These are phyloP conservation scores for Backusella tarrabulga DNA, from an alignment of 192 early-diverging fungal genomes.

Conservation along the genomic window DNA sequence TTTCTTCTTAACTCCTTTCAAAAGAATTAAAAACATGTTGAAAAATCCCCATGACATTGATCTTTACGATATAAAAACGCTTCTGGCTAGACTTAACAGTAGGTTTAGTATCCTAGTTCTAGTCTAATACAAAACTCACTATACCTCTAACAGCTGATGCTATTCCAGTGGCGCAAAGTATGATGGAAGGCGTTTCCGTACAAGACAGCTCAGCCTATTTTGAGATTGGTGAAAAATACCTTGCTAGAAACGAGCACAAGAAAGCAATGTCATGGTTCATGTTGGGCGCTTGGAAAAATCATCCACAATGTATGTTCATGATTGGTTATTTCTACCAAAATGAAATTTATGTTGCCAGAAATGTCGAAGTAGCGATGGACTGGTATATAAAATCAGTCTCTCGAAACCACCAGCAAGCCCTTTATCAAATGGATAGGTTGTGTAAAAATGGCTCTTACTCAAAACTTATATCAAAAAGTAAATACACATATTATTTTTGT, in stretches of 20 bases:
- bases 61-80: background rate
- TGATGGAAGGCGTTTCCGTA: background rate
- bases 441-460: background rate
- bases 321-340: background rate
- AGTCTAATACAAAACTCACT: background rate
- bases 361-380: background rate
- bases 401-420: background rate
- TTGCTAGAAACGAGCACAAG: background rate
- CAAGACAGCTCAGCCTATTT: background rate
- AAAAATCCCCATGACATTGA: background rate
- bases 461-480: background rate
- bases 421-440: background rate
- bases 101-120: background rate
- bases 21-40: background rate
- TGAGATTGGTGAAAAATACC: background rate
- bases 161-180: background rate
- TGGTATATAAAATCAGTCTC: background rate
- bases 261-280: background rate
- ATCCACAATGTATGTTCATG: background rate
- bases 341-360: background rate
- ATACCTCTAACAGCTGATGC: background rate
- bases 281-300: background rate
- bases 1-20: no score
- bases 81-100: background rate
- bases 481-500: background rate